Evolutionary conservation across 169 alveolate species (phyloP).

Genomic region (Plasmodium sp.): DNA sequence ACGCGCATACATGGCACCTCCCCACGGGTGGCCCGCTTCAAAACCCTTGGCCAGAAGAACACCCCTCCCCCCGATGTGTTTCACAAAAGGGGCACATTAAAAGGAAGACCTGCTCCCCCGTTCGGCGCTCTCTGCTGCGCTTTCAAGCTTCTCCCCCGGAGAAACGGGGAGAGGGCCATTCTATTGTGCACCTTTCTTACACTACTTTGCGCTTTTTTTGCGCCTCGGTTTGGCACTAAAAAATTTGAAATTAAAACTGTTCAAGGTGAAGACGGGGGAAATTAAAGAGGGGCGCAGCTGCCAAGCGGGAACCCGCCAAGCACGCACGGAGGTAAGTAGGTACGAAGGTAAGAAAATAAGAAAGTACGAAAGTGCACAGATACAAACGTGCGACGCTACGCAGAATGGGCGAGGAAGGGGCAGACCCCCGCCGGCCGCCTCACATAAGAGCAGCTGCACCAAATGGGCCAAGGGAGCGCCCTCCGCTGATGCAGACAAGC

Average conservation of each 20-base stretch:
- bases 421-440: neutral
- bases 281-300: neutral
- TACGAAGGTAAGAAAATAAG: no score
- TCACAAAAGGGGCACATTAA: neutral
- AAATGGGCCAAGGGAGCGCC: neutral
- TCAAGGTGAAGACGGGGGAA: neutral
- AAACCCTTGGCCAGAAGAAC: neutral
- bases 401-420: neutral
- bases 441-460: neutral
- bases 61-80: neutral
- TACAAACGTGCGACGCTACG: neutral
- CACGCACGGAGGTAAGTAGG: neutral
- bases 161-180: neutral
- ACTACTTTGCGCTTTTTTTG: neutral
- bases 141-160: neutral
- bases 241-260: neutral
- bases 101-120: neutral
- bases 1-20: neutral
- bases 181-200: neutral
- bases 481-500: neutral
- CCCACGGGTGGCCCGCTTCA: neutral
- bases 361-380: no score
- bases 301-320: neutral
- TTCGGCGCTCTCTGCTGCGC: neutral
- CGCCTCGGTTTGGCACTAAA: neutral